phyloP scores from a whole-genome alignment of 2,329 filamentous ascomycete species.

The Podosphaera xanthii region DNA sequence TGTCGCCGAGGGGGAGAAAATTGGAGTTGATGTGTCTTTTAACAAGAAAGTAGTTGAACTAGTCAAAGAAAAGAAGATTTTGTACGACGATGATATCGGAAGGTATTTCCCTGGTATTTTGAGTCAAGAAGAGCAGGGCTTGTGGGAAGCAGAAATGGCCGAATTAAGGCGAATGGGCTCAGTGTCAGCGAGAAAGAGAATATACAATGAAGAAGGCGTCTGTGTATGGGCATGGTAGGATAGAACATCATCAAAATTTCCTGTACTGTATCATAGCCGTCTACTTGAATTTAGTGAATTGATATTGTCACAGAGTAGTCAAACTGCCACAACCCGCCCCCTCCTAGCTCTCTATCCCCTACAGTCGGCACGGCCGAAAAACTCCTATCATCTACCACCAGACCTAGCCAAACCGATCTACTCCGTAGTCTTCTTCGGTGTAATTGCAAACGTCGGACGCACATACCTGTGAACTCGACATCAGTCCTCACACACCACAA shows the following conservation, averaged over 20 bases:
- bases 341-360: not conserved
- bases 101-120: constrained; percentile 2
- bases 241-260: not conserved
- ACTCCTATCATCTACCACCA: not conserved
- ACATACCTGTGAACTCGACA: constrained; percentile 36
- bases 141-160: not conserved
- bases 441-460: constrained; percentile 54
- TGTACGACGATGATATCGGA: constrained; percentile 16
- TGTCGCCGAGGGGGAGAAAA: constrained; percentile 8
- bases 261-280: too few species aligned
- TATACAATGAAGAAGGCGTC: not conserved
- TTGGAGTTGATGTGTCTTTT: constrained; percentile 16
- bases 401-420: constrained; percentile 4
- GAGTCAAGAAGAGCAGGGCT: not conserved
- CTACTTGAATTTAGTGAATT: not conserved
- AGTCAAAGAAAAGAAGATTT: constrained; percentile 18
- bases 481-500: constrained; percentile 2
- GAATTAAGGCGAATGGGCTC: not conserved
- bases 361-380: not conserved
- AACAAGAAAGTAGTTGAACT: constrained; percentile 23
- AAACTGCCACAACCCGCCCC: not conserved
- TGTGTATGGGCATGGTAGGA: not conserved
- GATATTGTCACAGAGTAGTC: not conserved
- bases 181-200: not conserved
- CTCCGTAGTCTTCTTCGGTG: constrained; percentile 24